Evolutionary conservation across 2,329 filamentous ascomycete species (phyloP).

Genomic region (Paecilomyces fulvus): DNA sequence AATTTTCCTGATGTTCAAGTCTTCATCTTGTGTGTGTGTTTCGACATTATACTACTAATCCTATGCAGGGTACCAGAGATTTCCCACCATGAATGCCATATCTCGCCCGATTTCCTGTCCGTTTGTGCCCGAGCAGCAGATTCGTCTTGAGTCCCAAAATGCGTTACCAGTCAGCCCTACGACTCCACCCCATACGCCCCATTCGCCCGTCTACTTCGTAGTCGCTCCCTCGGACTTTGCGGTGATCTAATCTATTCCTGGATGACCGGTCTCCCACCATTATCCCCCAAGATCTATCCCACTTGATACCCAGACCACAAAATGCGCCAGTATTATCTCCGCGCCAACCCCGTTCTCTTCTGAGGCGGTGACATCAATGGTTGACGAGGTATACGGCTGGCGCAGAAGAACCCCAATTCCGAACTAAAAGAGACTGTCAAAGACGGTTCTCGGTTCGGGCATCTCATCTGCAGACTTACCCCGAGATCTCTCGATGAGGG

Average conservation of each 20-base stretch:
- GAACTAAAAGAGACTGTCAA: slow-evolving; percentile 1
- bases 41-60: slow-evolving; percentile 7
- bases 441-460: slow-evolving; percentile 9
- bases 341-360: slow-evolving; percentile 52
- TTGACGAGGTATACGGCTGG: slow-evolving; percentile 92
- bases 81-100: slow-evolving; percentile 1
- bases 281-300: neutral
- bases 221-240: neutral
- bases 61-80: slow-evolving; percentile 6
- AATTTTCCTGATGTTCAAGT: slow-evolving; percentile 2
- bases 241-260: neutral
- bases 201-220: neutral
- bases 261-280: neutral
- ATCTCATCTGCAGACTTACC: slow-evolving; percentile 36
- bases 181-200: neutral
- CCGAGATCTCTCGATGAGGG: slow-evolving; percentile 25
- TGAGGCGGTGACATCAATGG: slow-evolving; percentile 31
- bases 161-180: neutral
- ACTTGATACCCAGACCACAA: slow-evolving; percentile 11
- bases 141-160: neutral
- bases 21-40: neutral
- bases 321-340: slow-evolving; percentile 77
- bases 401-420: slow-evolving; percentile 50
- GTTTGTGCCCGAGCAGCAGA: neutral
- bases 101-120: neutral